Percentiles rank a stretch among this genome's conserved stretches.
phyloP scores from a whole-genome alignment of 2,329 filamentous ascomycete species.

The Lanzia echinophila region DNA sequence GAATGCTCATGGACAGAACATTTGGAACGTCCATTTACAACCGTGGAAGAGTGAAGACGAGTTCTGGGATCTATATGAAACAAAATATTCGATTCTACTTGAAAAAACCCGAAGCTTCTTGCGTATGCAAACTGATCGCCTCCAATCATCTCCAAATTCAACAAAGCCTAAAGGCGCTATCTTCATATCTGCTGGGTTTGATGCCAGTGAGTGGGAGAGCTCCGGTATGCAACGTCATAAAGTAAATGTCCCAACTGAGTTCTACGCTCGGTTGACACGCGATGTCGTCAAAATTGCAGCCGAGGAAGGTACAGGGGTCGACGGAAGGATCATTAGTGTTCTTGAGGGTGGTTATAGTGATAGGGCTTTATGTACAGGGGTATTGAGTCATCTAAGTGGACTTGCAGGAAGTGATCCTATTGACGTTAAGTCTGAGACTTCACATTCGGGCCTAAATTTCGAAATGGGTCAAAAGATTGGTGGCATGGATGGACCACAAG shows the following conservation, averaged over 20 bases:
- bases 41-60: slow-evolving; percentile 75
- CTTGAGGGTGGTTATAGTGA: slow-evolving; percentile 96
- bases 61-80: slow-evolving; percentile 85
- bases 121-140: slow-evolving; percentile 60
- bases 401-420: slow-evolving; percentile 53
- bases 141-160: slow-evolving; percentile 49
- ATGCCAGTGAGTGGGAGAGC: slow-evolving; percentile 92
- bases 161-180: slow-evolving; percentile 74
- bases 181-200: slow-evolving; percentile 93
- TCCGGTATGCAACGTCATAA: slow-evolving; percentile 91
- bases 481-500: slow-evolving; percentile 29
- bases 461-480: slow-evolving; percentile 52
- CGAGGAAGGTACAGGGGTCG: slow-evolving; percentile 68
- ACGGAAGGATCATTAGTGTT: slow-evolving; percentile 85
- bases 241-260: slow-evolving; percentile 93
- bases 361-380: slow-evolving; percentile 77
- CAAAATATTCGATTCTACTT: slow-evolving; percentile 68
- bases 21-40: slow-evolving; percentile 95
- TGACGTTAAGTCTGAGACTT: slow-evolving; percentile 32
- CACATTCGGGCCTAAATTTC: slow-evolving; percentile 42
- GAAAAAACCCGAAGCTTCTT: slow-evolving; percentile 77
- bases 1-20: slow-evolving; percentile 84
- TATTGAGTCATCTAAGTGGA: slow-evolving; percentile 84
- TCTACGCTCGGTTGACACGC: slow-evolving; percentile 84
- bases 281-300: slow-evolving; percentile 78